A percentile compares a stretch with the other conserved stretches of the same genome.
phyloP scores from a whole-genome alignment of 2,329 filamentous ascomycete species.

The Diaporthe caulivora region DNA sequence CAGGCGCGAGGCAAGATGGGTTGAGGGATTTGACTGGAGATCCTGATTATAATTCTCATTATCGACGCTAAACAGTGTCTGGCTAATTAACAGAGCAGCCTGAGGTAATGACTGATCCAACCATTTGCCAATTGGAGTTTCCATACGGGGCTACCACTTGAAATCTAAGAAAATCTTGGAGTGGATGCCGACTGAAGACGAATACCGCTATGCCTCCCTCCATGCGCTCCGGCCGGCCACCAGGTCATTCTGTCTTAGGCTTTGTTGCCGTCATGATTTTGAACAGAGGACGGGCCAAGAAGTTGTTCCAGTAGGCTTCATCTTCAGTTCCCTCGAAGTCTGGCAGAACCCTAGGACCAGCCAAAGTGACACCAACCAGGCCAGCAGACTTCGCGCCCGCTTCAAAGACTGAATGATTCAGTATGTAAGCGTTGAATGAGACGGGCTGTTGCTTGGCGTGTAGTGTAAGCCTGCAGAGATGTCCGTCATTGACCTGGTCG shows the following conservation, averaged over 20 bases:
- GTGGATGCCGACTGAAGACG: background rate
- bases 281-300: background rate
- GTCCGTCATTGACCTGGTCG: background rate
- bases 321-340: background rate
- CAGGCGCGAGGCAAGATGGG: background rate
- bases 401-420: background rate
- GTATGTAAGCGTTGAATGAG: background rate
- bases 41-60: constrained; percentile 1
- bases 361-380: background rate
- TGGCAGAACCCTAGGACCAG: background rate
- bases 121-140: background rate
- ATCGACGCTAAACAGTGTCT: background rate
- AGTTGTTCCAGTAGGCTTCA: background rate
- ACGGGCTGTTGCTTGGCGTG: constrained; percentile 19
- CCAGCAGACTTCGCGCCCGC: constrained; percentile 6
- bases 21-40: constrained; percentile 5
- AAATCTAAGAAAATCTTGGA: background rate
- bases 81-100: background rate
- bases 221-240: too few species aligned
- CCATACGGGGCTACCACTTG: too few species aligned
- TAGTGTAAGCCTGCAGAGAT: constrained; percentile 2
- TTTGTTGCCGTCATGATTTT: background rate
- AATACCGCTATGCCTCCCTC: too few species aligned
- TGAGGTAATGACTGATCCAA: background rate
- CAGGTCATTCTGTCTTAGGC: background rate